Percentiles rank a stretch among this genome's conserved stretches.
Conservation (phyloP, 164 flowering plant species). For the Vitis vinifera region DNA sequence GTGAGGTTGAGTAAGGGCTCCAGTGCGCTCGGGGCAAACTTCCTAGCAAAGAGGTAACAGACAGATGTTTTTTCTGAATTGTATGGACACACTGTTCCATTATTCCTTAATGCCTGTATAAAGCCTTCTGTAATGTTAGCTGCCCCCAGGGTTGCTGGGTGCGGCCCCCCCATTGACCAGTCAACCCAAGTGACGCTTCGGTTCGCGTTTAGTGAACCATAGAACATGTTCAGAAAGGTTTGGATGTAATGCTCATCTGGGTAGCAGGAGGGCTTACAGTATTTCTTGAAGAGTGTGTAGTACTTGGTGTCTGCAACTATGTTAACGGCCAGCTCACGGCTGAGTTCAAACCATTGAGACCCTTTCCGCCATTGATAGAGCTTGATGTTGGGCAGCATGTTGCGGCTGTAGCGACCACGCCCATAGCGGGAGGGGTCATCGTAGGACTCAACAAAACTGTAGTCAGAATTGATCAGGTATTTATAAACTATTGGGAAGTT, state of each 20-base stretch:
- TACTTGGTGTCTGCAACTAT: conserved; percentile 74
- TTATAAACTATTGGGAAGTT: conserved; percentile 68
- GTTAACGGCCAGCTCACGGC: conserved; percentile 51
- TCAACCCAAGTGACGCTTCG: conserved; percentile 86
- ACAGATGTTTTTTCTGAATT: conserved; percentile 45
- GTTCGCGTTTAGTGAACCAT: conserved; percentile 54
- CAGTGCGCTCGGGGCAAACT: conserved; percentile 53
- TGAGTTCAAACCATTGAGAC: conserved; percentile 87
- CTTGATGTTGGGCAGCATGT: conserved; percentile 67
- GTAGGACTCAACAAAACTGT: conserved; percentile 73
- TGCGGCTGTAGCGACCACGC: conserved; percentile 79
- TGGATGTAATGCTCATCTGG: conserved; percentile 91
- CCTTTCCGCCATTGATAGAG: conserved; percentile 91
- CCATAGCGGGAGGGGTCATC: conserved; percentile 88
- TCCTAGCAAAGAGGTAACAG: conserved; percentile 65
- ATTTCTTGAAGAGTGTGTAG: conserved; percentile 59
- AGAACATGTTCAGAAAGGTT: conserved; percentile 67
- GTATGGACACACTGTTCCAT: conserved; percentile 60
- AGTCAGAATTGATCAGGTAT: conserved; percentile 54
- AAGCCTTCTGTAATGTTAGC: conserved; percentile 60
- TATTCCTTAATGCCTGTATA: conserved; percentile 51
- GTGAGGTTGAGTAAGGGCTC: conserved; percentile 49
- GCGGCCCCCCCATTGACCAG: conserved; percentile 81
- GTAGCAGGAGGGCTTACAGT: conserved; percentile 82
- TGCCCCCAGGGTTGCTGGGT: conserved; percentile 55